phyloP scores from a whole-genome alignment of 441 rosid genomes.

The Flueggea neowawraea region DNA sequence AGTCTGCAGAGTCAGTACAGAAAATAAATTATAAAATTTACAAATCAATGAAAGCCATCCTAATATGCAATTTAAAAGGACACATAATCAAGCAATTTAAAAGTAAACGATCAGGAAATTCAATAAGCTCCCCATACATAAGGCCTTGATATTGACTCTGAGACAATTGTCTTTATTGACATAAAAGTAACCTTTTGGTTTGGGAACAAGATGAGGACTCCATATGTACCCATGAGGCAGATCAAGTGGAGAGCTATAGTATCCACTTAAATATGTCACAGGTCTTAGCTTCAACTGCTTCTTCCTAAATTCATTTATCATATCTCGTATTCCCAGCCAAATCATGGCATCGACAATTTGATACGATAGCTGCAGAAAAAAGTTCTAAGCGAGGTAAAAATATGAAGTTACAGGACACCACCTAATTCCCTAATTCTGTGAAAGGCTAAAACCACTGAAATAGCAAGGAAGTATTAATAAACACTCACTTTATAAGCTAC shows the following conservation, averaged over 20 bases:
- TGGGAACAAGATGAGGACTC: conserved; percentile 51
- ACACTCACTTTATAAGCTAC: conserved; percentile 36
- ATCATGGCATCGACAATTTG: conserved; percentile 45
- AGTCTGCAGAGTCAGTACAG: conserved; percentile 27
- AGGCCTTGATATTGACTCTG: neutral
- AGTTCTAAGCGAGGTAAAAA: neutral
- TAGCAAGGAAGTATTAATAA: neutral
- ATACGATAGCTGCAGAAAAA: conserved; percentile 36
- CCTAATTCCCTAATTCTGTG: neutral
- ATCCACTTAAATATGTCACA: conserved; percentile 39
- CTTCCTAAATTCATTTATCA: conserved; percentile 43
- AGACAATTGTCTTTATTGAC: neutral
- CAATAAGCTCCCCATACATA: neutral
- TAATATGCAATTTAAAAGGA: no score
- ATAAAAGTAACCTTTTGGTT: conserved; percentile 36
- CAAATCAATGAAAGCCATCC: neutral
- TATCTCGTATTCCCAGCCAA: conserved; percentile 48
- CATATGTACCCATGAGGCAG: conserved; percentile 42
- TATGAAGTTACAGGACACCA: neutral
- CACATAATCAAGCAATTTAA: no score
- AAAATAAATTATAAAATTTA: no score
- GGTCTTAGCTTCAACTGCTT: conserved; percentile 34
- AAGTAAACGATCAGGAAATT: neutral
- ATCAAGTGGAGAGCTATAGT: conserved; percentile 30
- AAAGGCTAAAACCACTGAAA: neutral